Base-by-base conservation (phyloP, 2,329 filamentous ascomycete species). In the Fusarium sp. region DNA sequence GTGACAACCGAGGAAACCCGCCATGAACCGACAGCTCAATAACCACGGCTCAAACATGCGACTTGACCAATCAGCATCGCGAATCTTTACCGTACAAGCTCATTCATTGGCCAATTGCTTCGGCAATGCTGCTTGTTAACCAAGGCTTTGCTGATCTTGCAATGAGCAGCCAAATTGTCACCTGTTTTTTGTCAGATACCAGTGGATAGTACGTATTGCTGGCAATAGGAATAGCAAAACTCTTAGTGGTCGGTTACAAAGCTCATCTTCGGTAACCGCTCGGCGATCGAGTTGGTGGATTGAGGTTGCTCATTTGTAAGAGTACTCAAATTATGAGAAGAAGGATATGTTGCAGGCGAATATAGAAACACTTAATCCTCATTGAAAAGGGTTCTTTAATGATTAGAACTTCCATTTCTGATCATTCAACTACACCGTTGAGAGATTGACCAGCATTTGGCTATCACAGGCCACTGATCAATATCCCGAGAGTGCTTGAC, bases 1-100 rank as follows among this genome's bases (percentile, higher is more conserved):
- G 39, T 22, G 44, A 75, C 56, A 78, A 75, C 77, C 77, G 77
- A 79, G 72, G 70, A 71, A 76, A 79, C 72, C 77, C 77, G 77
- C 65, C 51, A 57, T 40, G 65, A 70, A 69, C 70, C 75, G 71
- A 69, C 45, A 19, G 26, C 22, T 19, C 2, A 49, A 66, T 40
- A 61, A 47, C 65, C 65, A 68, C 65, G 65, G 65, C 65, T 56
- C 45, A 60, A 59, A 45, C 20, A 19, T 2, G 5, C n/a, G 14
- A 20, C 14, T 45, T 10, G 9, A 15, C 71, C 62, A 72, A 67
- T 70, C 64, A 68, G 32, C 19, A 7, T 28, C 43, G 11, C 4
- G 7, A 24, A 14, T 50, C 33, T 48, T 52, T 55, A 20, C 68
- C 65, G 63, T 52, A 67, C 68, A 44, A 66, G 67, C 51, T 45